Percentiles rank a stretch among this genome's conserved stretches.
Conservation (phyloP, 2,329 filamentous ascomycete species). For the Leptographium procerum region DNA sequence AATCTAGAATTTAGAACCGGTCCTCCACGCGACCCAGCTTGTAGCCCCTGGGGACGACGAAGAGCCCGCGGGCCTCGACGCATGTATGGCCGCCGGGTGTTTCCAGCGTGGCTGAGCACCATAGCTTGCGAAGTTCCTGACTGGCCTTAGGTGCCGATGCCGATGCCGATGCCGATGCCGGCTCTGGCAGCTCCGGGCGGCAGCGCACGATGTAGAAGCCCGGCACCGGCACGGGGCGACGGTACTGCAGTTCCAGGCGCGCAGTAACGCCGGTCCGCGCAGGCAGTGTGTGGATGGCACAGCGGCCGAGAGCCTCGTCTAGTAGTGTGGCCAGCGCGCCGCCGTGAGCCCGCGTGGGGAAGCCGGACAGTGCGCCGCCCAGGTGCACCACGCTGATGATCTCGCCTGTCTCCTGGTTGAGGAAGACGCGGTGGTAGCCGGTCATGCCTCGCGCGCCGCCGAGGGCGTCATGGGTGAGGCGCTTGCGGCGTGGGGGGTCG, state of each 20-base stretch:
- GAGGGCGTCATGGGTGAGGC: constrained; percentile 31
- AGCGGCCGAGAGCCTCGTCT: constrained; percentile 58
- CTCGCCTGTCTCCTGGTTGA: constrained; percentile 45
- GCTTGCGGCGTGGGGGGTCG: constrained; percentile 1
- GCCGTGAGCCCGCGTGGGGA: constrained; percentile 62
- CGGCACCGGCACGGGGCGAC: constrained; percentile 45
- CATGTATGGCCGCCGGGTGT: constrained; percentile 42
- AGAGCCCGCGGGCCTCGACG: constrained; percentile 46
- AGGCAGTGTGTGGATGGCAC: constrained; percentile 38
- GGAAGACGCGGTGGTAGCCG: constrained; percentile 51
- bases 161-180: constrained; percentile 12
- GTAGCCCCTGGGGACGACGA: constrained; percentile 44
- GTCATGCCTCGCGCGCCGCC: constrained; percentile 29
- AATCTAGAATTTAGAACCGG: constrained; percentile 6
- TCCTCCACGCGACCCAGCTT: constrained; percentile 14
- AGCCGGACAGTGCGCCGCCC: constrained; percentile 53
- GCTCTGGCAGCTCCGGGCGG: constrained; percentile 25
- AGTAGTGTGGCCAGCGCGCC: constrained; percentile 57
- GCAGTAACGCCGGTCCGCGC: constrained; percentile 43
- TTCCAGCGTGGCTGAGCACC: constrained; percentile 43
- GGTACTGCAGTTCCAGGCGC: constrained; percentile 49
- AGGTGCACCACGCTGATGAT: constrained; percentile 55
- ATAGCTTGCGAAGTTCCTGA: constrained; percentile 33
- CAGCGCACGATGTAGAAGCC: constrained; percentile 53
- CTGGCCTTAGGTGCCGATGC: constrained; percentile 13